A percentile compares a stretch with the other conserved stretches of the same genome.
phyloP scores from a whole-genome alignment of 169 alveolate genomes.

The Eimeria falciformis region DNA sequence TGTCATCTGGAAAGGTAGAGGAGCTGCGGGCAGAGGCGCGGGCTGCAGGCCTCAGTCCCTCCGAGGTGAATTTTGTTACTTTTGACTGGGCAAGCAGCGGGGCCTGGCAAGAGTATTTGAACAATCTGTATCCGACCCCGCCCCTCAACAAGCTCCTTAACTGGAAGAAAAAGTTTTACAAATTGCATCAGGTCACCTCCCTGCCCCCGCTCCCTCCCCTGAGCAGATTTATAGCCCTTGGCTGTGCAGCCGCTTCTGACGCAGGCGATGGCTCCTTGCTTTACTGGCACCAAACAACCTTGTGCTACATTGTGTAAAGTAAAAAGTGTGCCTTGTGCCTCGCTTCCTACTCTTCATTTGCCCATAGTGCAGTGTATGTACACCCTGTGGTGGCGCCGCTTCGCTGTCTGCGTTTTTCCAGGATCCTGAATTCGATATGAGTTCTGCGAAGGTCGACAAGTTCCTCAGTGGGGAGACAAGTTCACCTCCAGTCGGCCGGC shows the following conservation, averaged over 20 bases:
- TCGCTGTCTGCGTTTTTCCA: background rate
- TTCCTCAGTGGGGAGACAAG: background rate
- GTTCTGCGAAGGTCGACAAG: background rate
- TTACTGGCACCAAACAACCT: too few relatives aligned
- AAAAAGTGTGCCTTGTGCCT: too few relatives aligned
- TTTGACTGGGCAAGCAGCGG: constrained; percentile 61
- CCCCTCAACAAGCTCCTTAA: constrained; percentile 51
- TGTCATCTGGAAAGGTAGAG: background rate
- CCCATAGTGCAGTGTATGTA: too few relatives aligned
- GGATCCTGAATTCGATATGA: constrained; percentile 1
- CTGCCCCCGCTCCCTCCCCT: background rate
- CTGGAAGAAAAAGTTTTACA: constrained; percentile 72
- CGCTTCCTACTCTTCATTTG: too few relatives aligned
- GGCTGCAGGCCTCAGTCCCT: constrained; percentile 23
- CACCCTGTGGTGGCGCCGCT: too few relatives aligned
- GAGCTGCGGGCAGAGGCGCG: constrained; percentile 1
- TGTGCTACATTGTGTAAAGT: too few relatives aligned
- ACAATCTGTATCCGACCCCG: constrained; percentile 56
- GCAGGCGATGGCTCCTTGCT: too few relatives aligned
- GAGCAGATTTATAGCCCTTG: too few relatives aligned
- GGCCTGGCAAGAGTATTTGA: constrained; percentile 58
- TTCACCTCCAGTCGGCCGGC: background rate
- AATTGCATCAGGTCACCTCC: constrained; percentile 38
- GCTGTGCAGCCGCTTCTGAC: too few relatives aligned
- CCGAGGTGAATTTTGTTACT: constrained; percentile 29